Conservation (phyloP, 768 basidiomycete genomes). For the Dioszegia crocea region DNA sequence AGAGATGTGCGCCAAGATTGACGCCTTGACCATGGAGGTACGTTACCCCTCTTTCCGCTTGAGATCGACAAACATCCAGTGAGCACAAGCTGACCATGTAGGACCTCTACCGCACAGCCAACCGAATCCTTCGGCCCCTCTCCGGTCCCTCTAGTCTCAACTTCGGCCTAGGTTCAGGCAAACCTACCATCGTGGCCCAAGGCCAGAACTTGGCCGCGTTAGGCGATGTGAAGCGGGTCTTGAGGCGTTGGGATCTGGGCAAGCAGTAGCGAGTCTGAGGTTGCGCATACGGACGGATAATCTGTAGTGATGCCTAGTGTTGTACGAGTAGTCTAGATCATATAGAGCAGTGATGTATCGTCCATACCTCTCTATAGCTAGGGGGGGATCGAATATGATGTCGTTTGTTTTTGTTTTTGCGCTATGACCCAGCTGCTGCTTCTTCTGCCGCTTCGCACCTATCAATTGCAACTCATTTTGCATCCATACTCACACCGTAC, state of each 20-base stretch:
- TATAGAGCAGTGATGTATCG: too few relatives aligned
- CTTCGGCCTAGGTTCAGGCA: constrained; percentile 52
- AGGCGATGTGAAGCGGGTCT: constrained; percentile 52
- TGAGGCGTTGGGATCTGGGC: constrained; percentile 46
- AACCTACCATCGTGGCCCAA: constrained; percentile 77
- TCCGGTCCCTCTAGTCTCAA: constrained; percentile 27
- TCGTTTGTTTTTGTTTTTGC: not conserved
- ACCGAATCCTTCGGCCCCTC: constrained; percentile 60
- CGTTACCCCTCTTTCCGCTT: not conserved
- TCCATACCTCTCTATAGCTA: not conserved
- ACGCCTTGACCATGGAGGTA: constrained; percentile 60
- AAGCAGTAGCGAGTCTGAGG: not conserved
- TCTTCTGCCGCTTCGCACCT: too few relatives aligned
- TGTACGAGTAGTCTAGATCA: not conserved
- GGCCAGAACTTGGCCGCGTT: constrained; percentile 65
- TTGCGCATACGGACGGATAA: not conserved
- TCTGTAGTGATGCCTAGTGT: not conserved
- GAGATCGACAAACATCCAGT: not conserved
- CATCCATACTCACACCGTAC: not conserved
- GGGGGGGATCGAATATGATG: not conserved
- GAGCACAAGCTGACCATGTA: constrained; percentile 22
- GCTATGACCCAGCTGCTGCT: too few relatives aligned
- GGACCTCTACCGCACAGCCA: constrained; percentile 71
- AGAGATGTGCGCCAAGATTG: constrained; percentile 86
- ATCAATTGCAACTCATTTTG: too few relatives aligned